Percentiles rank a stretch among this genome's conserved stretches.
Evolutionary conservation across 176 grass and related monocot genomes (phyloP).

Genomic region (Eleusine indica): DNA sequence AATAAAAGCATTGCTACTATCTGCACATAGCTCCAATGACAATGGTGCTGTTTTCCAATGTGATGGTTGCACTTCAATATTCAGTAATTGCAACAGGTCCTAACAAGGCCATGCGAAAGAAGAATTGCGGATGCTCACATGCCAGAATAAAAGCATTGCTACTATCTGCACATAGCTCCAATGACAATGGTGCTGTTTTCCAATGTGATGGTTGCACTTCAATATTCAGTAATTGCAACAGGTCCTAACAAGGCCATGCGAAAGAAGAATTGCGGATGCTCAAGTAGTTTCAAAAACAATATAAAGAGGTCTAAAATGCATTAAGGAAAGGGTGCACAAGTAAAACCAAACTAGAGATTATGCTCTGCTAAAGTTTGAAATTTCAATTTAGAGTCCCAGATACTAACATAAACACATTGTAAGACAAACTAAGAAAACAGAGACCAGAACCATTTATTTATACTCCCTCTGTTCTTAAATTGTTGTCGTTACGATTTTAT

Average conservation of each 20-base stretch:
- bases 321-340: not conserved
- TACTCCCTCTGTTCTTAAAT: no score
- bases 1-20: not conserved
- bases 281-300: not conserved
- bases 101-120: not conserved
- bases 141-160: not conserved
- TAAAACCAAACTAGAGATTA: conserved; percentile 2
- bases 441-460: not conserved
- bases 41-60: not conserved
- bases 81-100: conserved; percentile 10
- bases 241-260: not conserved
- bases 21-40: conserved; percentile 6
- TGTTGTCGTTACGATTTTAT: no score
- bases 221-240: conserved; percentile 11
- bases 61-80: conserved; percentile 7
- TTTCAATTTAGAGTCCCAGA: not conserved
- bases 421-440: not conserved
- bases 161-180: conserved; percentile 17
- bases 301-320: not conserved
- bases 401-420: not conserved
- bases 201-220: conserved; percentile 3
- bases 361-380: not conserved
- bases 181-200: not conserved
- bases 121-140: conserved; percentile 7
- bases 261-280: conserved; percentile 10